phyloP scores from a whole-genome alignment of 352 stramenopile species.

The Halophytophthora batemanensis region DNA sequence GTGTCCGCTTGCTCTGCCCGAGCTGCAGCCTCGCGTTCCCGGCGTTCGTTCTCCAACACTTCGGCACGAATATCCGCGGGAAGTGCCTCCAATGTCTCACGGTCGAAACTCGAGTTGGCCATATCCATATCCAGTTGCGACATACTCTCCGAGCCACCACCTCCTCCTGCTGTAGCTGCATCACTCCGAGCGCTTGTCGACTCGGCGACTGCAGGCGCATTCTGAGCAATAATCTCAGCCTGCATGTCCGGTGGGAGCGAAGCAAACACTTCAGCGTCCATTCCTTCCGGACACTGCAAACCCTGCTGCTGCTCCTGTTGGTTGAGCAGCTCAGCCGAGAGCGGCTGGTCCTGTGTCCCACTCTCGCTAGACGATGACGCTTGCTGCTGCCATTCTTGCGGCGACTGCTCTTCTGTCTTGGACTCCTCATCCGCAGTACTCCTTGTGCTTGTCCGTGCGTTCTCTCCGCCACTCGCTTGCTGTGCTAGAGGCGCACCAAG shows the following conservation, averaged over 20 bases:
- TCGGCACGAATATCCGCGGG: slow-evolving; percentile 96
- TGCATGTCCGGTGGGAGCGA: slow-evolving; percentile 96
- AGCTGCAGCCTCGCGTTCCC: slow-evolving; percentile 82
- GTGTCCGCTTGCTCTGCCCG: slow-evolving; percentile 83
- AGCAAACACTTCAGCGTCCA: slow-evolving; percentile 97
- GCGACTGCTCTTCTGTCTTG: slow-evolving; percentile 27
- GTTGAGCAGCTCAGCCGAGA: slow-evolving; percentile 16
- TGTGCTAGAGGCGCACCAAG: slow-evolving; percentile 28
- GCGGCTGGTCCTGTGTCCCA: slow-evolving; percentile 12
- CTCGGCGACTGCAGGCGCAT: slow-evolving; percentile 30
- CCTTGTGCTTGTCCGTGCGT: background rate
- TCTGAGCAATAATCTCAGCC: slow-evolving; percentile 91
- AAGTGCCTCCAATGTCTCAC: slow-evolving; percentile 94
- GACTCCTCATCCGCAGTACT: slow-evolving; percentile 25
- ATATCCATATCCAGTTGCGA: slow-evolving; percentile 84
- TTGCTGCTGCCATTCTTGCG: slow-evolving; percentile 12
- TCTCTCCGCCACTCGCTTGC: slow-evolving; percentile 5
- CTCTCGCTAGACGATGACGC: slow-evolving; percentile 17
- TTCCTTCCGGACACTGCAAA: slow-evolving; percentile 88
- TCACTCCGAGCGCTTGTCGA: slow-evolving; percentile 28
- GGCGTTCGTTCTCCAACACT: slow-evolving; percentile 95
- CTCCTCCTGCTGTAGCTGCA: slow-evolving; percentile 24
- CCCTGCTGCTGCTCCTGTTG: slow-evolving; percentile 21
- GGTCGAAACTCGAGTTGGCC: slow-evolving; percentile 90
- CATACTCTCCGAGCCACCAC: slow-evolving; percentile 50